A percentile compares a stretch with the other conserved stretches of the same genome.
phyloP scores from a whole-genome alignment of 2,329 filamentous ascomycete species.

The Pestalotiopsis sp. region DNA sequence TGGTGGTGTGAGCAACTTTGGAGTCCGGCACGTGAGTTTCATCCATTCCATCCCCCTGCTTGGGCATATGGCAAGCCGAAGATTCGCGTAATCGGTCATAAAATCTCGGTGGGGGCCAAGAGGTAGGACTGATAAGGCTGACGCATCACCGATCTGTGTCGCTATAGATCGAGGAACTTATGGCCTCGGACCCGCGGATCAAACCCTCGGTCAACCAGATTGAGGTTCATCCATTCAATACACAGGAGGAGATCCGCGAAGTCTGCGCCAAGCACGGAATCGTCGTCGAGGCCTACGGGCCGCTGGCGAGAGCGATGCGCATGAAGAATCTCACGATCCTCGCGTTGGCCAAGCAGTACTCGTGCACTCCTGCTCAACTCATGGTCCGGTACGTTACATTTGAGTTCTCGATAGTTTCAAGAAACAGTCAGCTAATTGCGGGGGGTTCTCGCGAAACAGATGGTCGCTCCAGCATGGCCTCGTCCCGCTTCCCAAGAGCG shows the following conservation, averaged over 20 bases:
- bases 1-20: constrained; percentile 80
- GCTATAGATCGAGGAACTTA: constrained; percentile 66
- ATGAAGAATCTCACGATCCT: constrained; percentile 69
- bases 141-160: neutral
- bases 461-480: constrained; percentile 79
- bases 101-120: neutral
- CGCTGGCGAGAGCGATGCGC: constrained; percentile 70
- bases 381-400: constrained; percentile 54
- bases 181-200: constrained; percentile 63
- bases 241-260: constrained; percentile 65
- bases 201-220: constrained; percentile 77
- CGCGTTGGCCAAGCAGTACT: constrained; percentile 67
- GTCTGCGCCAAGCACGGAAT: constrained; percentile 70
- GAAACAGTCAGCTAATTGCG: neutral
- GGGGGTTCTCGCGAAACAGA: constrained; percentile 34
- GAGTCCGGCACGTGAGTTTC: constrained; percentile 66
- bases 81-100: neutral
- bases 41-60: too few relatives aligned
- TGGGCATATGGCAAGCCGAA: too few relatives aligned
- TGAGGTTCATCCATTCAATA: constrained; percentile 83
- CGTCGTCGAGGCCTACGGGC: constrained; percentile 78
- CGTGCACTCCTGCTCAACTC: constrained; percentile 72
- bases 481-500: constrained; percentile 75
- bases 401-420: neutral
- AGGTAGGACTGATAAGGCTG: neutral